phyloP scores from a whole-genome alignment of 345 rosid species.

The Ceriops tagal region DNA sequence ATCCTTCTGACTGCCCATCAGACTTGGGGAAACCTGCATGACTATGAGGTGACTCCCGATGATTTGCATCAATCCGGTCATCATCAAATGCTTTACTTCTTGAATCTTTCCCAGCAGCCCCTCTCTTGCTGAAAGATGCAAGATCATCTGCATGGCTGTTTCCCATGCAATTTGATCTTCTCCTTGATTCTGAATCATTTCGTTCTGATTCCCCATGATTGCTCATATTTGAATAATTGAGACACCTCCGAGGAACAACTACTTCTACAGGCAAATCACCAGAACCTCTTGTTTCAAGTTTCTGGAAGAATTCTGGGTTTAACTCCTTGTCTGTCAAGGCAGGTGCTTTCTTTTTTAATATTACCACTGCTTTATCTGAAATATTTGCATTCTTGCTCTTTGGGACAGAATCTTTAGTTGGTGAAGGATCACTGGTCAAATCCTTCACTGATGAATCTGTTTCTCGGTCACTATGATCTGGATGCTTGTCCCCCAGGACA shows the following conservation, averaged over 20 bases:
- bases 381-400: constrained; percentile 64
- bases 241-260: constrained; percentile 72
- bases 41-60: constrained; percentile 52
- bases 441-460: constrained; percentile 46
- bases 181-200: constrained; percentile 43
- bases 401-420: constrained; percentile 45
- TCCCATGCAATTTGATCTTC: constrained; percentile 45
- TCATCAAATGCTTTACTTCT: constrained; percentile 57
- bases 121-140: constrained; percentile 44
- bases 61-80: constrained; percentile 43
- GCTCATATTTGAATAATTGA: constrained; percentile 50
- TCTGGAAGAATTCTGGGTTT: constrained; percentile 96
- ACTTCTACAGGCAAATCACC: constrained; percentile 91
- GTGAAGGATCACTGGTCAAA: constrained; percentile 45
- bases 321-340: constrained; percentile 75
- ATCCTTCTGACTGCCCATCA: constrained; percentile 75
- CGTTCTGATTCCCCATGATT: constrained; percentile 53
- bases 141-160: constrained; percentile 41
- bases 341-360: constrained; percentile 89
- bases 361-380: constrained; percentile 68
- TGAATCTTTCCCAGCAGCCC: constrained; percentile 42
- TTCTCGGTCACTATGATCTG: constrained; percentile 37
- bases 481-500: constrained; percentile 39
- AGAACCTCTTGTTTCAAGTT: constrained; percentile 70
- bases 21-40: constrained; percentile 51